A percentile compares a stretch with the other conserved stretches of the same genome.
These are phyloP conservation scores for Camellia oleifera DNA, from an alignment of 179 eudicot genomes.

Conservation along the genomic window DNA sequence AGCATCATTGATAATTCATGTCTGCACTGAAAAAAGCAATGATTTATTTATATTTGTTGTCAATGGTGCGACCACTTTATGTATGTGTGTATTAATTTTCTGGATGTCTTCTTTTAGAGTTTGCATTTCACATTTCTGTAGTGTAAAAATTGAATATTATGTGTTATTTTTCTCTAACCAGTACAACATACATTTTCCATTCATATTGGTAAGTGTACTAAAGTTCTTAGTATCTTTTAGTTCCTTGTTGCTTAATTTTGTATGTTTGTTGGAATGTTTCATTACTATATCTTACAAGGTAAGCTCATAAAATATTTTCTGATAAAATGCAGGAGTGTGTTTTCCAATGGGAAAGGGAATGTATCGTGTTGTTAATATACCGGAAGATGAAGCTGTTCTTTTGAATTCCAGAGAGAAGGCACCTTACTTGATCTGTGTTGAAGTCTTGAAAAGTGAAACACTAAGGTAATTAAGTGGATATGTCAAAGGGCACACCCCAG, in stretches of 20 bases:
- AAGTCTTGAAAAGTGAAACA: conserved; percentile 81
- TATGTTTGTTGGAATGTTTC: not conserved
- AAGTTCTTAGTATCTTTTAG: not conserved
- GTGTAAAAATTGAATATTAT: not conserved
- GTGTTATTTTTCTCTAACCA: not conserved
- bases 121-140: not conserved
- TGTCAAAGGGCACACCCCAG: too few relatives aligned
- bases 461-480: conserved; percentile 49
- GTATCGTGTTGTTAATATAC: conserved; percentile 83
- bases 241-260: conserved; percentile 11
- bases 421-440: conserved; percentile 91
- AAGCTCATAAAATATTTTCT: not conserved
- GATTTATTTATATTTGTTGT: not conserved
- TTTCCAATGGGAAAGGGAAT: conserved; percentile 94
- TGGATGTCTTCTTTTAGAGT: not conserved
- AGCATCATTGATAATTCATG: not conserved
- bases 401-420: conserved; percentile 96
- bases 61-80: not conserved
- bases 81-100: not conserved
- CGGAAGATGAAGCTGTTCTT: conserved; percentile 96
- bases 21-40: conserved; percentile 1
- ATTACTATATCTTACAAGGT: not conserved
- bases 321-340: conserved; percentile 64
- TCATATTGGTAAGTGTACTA: not conserved
- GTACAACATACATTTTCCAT: not conserved